Percentiles rank a stretch among this genome's conserved stretches.
phyloP scores from a whole-genome alignment of 352 stramenopile species.

The Pythium folliculosum region DNA sequence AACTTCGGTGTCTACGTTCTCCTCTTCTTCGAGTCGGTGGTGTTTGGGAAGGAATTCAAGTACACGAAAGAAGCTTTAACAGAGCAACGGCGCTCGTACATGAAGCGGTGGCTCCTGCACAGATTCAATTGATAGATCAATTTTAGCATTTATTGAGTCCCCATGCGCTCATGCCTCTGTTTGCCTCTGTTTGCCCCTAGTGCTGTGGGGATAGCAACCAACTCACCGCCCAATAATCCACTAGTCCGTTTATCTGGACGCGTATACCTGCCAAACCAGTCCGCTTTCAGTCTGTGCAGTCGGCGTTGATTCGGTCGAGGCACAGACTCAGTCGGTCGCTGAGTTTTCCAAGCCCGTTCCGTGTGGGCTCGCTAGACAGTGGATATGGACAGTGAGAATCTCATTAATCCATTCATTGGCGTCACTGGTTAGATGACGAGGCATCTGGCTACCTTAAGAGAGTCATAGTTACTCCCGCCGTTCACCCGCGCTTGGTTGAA shows the following conservation, averaged over 20 bases:
- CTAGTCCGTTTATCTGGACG: not conserved
- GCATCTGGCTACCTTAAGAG: too few relatives aligned
- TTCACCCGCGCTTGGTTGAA: too few relatives aligned
- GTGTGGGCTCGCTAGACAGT: too few relatives aligned
- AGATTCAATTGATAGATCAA: not conserved
- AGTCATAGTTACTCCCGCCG: too few relatives aligned
- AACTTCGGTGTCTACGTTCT: not conserved
- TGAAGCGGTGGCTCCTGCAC: not conserved
- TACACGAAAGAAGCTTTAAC: not conserved
- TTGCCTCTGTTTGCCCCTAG: not conserved
- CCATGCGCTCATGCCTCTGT: not conserved
- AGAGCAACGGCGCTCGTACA: not conserved
- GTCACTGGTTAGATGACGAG: too few relatives aligned
- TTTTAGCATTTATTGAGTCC: not conserved
- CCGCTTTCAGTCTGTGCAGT: not conserved
- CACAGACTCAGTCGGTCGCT: not conserved
- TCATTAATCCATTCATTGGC: too few relatives aligned
- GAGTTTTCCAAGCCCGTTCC: too few relatives aligned
- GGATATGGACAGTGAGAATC: too few relatives aligned
- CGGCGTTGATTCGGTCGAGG: not conserved
- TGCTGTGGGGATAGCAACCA: not conserved
- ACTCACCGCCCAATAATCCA: not conserved
- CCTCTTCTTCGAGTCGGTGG: not conserved
- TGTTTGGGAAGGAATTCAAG: not conserved
- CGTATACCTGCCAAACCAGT: not conserved